Percentiles rank a stretch among this genome's conserved stretches.
Conservation (phyloP, 2,329 filamentous ascomycete genomes). For the Botrytis medusae region DNA sequence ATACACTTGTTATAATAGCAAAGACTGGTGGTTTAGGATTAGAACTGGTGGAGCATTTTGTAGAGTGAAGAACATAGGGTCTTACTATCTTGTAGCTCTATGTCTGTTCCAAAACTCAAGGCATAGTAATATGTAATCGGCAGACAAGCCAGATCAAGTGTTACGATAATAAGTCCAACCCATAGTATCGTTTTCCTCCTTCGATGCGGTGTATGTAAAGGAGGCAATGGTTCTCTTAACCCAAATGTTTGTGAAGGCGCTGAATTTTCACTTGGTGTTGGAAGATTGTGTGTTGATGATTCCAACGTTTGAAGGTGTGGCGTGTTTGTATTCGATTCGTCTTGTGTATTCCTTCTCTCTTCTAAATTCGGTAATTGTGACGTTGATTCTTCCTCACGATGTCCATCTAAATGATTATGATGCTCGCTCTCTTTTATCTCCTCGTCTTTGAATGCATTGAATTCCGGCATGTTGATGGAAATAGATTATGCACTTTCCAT, state of each 20-base stretch:
- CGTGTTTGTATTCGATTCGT: neutral
- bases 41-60: neutral
- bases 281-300: neutral
- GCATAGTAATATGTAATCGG: conserved; percentile 37
- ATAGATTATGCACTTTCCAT: conserved; percentile 11
- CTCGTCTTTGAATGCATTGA: conserved; percentile 20
- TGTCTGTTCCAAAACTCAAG: conserved; percentile 32
- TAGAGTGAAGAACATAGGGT: neutral
- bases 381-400: neutral
- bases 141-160: conserved; percentile 32
- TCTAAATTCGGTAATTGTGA: neutral
- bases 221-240: conserved; percentile 28
- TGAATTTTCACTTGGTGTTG: conserved; percentile 8
- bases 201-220: conserved; percentile 33
- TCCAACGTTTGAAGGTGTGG: conserved; percentile 1
- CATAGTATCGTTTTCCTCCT: conserved; percentile 27
- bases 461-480: conserved; percentile 17
- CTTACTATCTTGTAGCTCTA: conserved; percentile 33
- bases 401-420: neutral
- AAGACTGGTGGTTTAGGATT: conserved; percentile 28
- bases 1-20: conserved; percentile 34
- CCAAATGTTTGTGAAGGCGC: conserved; percentile 15
- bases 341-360: neutral
- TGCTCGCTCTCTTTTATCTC: conserved; percentile 13
- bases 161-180: conserved; percentile 27